These are phyloP conservation scores for Globisporangium cylindrosporum DNA, from an alignment of 352 stramenopile genomes.

Conservation along the genomic window DNA sequence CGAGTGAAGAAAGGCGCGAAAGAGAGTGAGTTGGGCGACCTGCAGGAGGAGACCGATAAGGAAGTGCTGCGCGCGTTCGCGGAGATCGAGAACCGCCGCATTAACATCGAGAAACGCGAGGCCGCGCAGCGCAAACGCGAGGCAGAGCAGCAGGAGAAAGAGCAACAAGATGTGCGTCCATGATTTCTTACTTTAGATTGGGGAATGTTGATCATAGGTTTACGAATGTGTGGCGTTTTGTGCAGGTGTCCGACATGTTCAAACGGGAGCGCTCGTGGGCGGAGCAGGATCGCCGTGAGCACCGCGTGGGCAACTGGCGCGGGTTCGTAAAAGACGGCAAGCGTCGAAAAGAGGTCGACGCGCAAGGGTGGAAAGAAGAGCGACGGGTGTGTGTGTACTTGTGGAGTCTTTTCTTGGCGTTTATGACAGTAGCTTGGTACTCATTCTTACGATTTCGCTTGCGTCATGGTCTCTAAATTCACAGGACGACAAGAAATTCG, in stretches of 20 bases:
- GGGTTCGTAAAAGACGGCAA: constrained; percentile 78
- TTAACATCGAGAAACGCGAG: constrained; percentile 76
- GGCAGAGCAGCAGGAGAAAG: constrained; percentile 70
- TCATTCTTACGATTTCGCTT: background rate
- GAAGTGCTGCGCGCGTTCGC: constrained; percentile 81
- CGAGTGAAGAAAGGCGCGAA: constrained; percentile 85
- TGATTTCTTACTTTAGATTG: background rate
- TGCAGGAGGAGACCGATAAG: constrained; percentile 67
- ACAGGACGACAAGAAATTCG: constrained; percentile 59
- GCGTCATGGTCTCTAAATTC: background rate
- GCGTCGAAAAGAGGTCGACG: constrained; percentile 55
- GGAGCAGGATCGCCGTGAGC: constrained; percentile 69
- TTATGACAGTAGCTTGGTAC: background rate
- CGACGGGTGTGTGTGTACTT: constrained; percentile 33
- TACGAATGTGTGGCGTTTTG: background rate
- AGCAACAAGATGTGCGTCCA: constrained; percentile 53
- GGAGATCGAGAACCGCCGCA: constrained; percentile 73
- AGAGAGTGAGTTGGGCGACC: constrained; percentile 59
- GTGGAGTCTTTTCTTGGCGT: background rate
- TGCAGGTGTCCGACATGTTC: constrained; percentile 44
- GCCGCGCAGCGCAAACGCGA: constrained; percentile 63
- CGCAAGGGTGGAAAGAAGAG: constrained; percentile 64
- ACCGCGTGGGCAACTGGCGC: constrained; percentile 79
- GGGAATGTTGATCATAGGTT: background rate
- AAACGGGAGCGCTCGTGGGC: constrained; percentile 78